Evolutionary conservation across 2,329 filamentous ascomycete species (phyloP).

Genomic region (Rhinocladiella mackenziei): DNA sequence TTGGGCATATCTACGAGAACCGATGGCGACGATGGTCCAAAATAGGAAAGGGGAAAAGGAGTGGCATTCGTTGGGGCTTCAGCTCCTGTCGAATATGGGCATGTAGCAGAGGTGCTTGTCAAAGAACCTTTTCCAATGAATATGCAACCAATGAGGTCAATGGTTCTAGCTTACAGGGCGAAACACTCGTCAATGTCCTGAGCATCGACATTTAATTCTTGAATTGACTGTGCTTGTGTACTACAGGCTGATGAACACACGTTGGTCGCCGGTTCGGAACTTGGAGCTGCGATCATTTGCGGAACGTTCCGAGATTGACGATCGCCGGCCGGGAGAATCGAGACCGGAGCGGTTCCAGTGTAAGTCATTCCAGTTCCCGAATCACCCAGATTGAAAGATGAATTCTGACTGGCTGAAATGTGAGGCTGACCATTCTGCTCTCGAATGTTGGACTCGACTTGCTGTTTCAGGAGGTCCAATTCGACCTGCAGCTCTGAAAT

Average conservation of each 20-base stretch:
- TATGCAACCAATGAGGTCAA: too few species aligned
- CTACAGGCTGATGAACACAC: background rate
- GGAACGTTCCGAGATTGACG: too few species aligned
- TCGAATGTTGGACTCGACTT: constrained; percentile 1
- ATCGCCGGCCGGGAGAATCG: too few species aligned
- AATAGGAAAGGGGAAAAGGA: constrained; percentile 58
- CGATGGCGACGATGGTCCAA: constrained; percentile 62
- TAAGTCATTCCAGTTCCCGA: too few species aligned
- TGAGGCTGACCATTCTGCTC: background rate
- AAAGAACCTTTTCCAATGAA: constrained; percentile 48
- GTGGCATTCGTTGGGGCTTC: constrained; percentile 54
- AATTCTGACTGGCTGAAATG: too few species aligned
- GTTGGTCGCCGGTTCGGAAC: too few species aligned
- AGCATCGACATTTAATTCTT: constrained; percentile 9
- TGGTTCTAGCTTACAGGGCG: constrained; percentile 38
- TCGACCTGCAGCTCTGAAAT: constrained; percentile 26
- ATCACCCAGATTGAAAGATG: background rate
- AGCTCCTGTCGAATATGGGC: constrained; percentile 55
- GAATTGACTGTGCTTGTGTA: constrained; percentile 8
- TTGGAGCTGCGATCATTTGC: too few species aligned
- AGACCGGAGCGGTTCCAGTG: too few species aligned
- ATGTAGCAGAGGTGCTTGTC: constrained; percentile 59
- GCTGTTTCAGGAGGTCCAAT: constrained; percentile 7
- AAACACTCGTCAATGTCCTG: constrained; percentile 18
- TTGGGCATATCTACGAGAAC: constrained; percentile 55